Evolutionary conservation across 2,329 filamentous ascomycete genomes (phyloP).

Genomic region (Diaporthe sp.): DNA sequence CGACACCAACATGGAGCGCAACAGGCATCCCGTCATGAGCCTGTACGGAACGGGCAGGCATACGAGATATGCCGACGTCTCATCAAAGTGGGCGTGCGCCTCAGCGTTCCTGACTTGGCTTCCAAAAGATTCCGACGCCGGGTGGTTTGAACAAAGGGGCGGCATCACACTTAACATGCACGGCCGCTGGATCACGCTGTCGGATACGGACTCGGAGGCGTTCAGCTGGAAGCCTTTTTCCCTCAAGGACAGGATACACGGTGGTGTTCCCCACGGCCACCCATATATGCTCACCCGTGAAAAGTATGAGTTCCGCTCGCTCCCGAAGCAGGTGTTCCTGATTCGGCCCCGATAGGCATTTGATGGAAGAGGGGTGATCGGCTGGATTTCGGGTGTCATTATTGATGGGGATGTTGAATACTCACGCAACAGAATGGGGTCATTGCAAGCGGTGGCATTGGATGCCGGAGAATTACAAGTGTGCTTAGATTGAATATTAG

Average conservation of each 20-base stretch:
- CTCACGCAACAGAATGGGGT: too few relatives aligned
- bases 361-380: too few relatives aligned
- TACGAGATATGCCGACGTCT: not conserved
- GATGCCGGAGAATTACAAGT: too few relatives aligned
- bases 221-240: not conserved
- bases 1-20: not conserved
- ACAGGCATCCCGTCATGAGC: constrained; percentile 22
- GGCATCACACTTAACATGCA: not conserved
- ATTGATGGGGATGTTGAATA: too few relatives aligned
- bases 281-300: not conserved
- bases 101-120: not conserved
- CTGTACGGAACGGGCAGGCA: not conserved
- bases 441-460: too few relatives aligned
- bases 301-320: not conserved
- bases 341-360: too few relatives aligned
- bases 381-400: too few relatives aligned
- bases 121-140: too few relatives aligned
- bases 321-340: too few relatives aligned
- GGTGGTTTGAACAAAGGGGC: too few relatives aligned
- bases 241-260: not conserved
- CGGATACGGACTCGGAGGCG: not conserved
- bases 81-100: constrained; percentile 10
- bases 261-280: not conserved
- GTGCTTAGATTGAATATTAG: too few relatives aligned
- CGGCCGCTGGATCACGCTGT: not conserved